Base-by-base conservation (phyloP, 2,329 filamentous ascomycete species). In the Paecilomyces formosus region DNA sequence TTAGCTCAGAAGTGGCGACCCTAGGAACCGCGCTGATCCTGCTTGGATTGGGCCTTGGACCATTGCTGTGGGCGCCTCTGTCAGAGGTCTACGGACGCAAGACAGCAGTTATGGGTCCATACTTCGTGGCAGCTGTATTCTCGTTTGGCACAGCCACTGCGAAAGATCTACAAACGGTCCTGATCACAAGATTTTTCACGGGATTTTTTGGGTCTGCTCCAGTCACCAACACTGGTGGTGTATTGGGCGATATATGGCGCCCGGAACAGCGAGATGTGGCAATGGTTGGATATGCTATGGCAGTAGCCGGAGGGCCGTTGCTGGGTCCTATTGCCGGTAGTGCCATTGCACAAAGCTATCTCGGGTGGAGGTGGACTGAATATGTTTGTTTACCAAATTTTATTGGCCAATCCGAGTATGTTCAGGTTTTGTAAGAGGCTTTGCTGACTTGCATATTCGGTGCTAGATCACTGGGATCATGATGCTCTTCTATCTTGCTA, bases 141-240 rank as follows among this genome's bases (percentile, higher is more conserved):
- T 83, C 81, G 5, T 88, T 89, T 62, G 87, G 74, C 1, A 85
- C 80, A 0, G 87, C 85, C 0, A 81, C 82, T 0, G 80, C 84
- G 1, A 86, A 88, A 66, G 84, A 89, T 63, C 74, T 89, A 1
- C 85, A 88, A 66, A 86, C 85, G 0, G 66, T 90, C 7, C 80
- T 88, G 74, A 68, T 88, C 26, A 86, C 84, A 0, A 78, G 86
- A 1, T 89, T 89, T 72, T 86, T 87, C 58, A 78, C 81, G 2
- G 86, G 81, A 0, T 80, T 88, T 58, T 88, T 88, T 62, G 81
- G 82, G 9, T 82, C 81, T 0, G 86, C 86, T 0, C 86, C 87
- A 0, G 80, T 90, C 0, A 89, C 85, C 0, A 88, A 88, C 63
- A 88, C 85, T 0, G 86, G 86, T 2, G 87, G 87, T 28, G 87